Base-by-base conservation (phyloP, 1,284 basidiomycete genomes). In the Stereum hirsutum region DNA sequence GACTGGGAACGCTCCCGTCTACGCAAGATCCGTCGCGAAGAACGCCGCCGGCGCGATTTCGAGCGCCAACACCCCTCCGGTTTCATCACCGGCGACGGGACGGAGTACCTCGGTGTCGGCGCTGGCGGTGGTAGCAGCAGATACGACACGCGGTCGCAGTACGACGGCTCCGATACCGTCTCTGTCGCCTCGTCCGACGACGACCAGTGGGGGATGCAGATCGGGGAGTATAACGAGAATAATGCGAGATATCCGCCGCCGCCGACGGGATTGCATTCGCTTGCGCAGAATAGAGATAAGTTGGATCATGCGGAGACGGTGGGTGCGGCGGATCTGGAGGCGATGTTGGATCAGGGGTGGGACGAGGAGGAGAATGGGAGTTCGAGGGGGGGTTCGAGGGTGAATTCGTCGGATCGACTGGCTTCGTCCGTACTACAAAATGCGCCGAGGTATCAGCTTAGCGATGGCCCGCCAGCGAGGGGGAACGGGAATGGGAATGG, bases 1-100 rank as follows among this genome's bases (percentile, higher is more conserved):
- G 96, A 99, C 57, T 99, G 96, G 96, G 96, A 99, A 62, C 81
- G 93, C 31, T 95, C 90, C n/a, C 77, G 95, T 27, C 69, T 98
- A 42, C 86, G 94, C 47, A 98, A 98, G 65, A 55, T 93, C 34
- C 82, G 79, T 52, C 81, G 96, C 4, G 94, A 97, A 57, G 93
- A 96, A 57, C 79, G 85, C 54, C 74, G 93, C 39, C 68, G 86
- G 53, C 70, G 72, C 54, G 83, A 95, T 26, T 75, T 94, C 53
- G 89, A 91, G 57, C 76, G 84, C 36, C 62, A 74, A 40, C 80
- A 87, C 54, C 78, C 76, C 23, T 70, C 74, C 3, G 81, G 81
- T 33, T 90, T 81, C 60, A 63, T 75, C 49, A 63, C 71, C 37
- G 73, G 78, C 21, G 79, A 81, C 46, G 70, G 74, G 26, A 35